phyloP scores from a whole-genome alignment of 345 rosid genomes.

The Bruguiera parviflora region DNA sequence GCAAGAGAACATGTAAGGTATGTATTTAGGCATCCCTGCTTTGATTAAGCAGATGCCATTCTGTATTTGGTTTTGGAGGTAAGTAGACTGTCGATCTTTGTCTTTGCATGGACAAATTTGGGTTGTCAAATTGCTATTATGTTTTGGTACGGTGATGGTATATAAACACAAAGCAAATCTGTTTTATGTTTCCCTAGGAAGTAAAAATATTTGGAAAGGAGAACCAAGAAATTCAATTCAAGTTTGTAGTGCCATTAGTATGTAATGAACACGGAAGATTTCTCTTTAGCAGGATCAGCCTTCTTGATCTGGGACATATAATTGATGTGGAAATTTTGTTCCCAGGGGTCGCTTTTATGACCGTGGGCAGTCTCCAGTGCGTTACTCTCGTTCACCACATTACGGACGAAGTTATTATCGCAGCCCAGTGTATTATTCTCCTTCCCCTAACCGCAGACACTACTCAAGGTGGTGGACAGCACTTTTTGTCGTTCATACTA shows the following conservation, averaged over 20 bases:
- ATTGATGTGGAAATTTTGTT: neutral
- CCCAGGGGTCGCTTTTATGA: constrained; percentile 46
- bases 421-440: constrained; percentile 47
- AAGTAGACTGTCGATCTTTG: no score
- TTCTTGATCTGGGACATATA: neutral
- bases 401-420: constrained; percentile 53
- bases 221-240: no score
- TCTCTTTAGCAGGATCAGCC: neutral
- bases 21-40: neutral
- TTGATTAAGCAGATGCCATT: no score
- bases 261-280: neutral
- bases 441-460: constrained; percentile 51
- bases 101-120: no score
- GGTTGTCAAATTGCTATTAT: no score
- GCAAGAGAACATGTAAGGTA: constrained; percentile 56
- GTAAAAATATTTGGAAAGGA: no score
- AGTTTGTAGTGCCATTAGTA: neutral
- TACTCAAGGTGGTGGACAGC: constrained; percentile 43
- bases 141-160: no score
- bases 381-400: constrained; percentile 52
- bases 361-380: constrained; percentile 48
- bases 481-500: neutral
- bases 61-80: no score
- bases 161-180: no score
- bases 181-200: no score